Percentiles rank a stretch among this genome's conserved stretches.
Evolutionary conservation across 2,329 filamentous ascomycete species (phyloP).

Genomic region (Fusarium zealandicum): DNA sequence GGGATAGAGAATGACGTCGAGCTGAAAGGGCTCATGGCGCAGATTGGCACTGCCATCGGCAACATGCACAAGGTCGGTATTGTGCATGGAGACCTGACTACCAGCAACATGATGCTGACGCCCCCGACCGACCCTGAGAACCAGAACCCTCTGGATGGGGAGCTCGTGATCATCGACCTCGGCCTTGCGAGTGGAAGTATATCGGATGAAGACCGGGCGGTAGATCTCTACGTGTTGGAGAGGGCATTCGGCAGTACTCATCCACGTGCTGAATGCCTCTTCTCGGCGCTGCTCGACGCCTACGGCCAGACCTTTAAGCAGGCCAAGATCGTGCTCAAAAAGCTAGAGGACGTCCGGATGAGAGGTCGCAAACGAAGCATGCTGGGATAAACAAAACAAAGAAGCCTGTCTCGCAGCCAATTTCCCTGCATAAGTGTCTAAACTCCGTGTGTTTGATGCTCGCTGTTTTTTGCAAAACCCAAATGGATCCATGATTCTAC

Average conservation of each 20-base stretch:
- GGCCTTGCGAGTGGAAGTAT: slow-evolving; percentile 83
- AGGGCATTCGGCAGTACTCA: slow-evolving; percentile 95
- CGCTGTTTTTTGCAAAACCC: slow-evolving; percentile 42
- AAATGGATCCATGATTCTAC: slow-evolving; percentile 33
- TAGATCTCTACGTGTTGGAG: slow-evolving; percentile 95
- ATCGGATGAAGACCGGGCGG: slow-evolving; percentile 90
- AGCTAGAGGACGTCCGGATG: slow-evolving; percentile 90
- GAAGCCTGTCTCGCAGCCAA: slow-evolving; percentile 35
- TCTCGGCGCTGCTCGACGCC: slow-evolving; percentile 73
- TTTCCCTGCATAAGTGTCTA: slow-evolving; percentile 38
- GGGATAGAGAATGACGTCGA: slow-evolving; percentile 54
- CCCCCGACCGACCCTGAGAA: slow-evolving; percentile 37
- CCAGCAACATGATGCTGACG: slow-evolving; percentile 91
- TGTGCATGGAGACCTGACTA: slow-evolving; percentile 94
- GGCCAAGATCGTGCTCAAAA: slow-evolving; percentile 75
- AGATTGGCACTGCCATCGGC: slow-evolving; percentile 76
- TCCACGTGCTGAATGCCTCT: slow-evolving; percentile 81
- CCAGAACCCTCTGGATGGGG: slow-evolving; percentile 61
- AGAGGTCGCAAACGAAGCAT: slow-evolving; percentile 96
- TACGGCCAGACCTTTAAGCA: slow-evolving; percentile 81
- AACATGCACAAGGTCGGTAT: slow-evolving; percentile 83
- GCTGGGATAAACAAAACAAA: slow-evolving; percentile 69
- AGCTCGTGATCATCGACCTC: slow-evolving; percentile 93
- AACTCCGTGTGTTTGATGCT: slow-evolving; percentile 46
- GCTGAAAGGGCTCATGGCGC: slow-evolving; percentile 69